phyloP scores from a whole-genome alignment of 441 rosid species.

The Adansonia madagascariensis region DNA sequence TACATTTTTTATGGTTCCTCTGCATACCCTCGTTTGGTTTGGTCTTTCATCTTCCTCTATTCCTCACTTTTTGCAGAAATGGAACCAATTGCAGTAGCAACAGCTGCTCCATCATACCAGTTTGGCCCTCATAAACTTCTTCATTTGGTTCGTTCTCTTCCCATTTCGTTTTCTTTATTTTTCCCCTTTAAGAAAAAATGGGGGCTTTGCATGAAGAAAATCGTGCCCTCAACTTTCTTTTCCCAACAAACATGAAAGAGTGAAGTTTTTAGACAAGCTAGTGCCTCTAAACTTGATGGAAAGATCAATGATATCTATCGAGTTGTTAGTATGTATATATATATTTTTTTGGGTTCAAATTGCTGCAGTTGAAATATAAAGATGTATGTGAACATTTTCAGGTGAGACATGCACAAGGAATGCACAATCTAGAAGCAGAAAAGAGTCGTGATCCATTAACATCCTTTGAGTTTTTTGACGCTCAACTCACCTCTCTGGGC shows the following conservation, averaged over 20 bases:
- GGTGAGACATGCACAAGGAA: slow-evolving; percentile 95
- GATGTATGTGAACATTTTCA: slow-evolving; percentile 23
- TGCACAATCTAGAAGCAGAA: slow-evolving; percentile 64
- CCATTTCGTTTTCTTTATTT: neutral
- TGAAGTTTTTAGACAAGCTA: neutral
- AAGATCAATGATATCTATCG: neutral
- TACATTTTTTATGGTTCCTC: neutral
- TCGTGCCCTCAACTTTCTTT: neutral
- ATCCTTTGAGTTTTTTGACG: slow-evolving; percentile 59
- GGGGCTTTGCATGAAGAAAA: neutral
- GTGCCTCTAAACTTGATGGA: neutral
- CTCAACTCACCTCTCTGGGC: slow-evolving; percentile 69
- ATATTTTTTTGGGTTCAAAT: neutral
- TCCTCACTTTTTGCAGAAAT: slow-evolving; percentile 26
- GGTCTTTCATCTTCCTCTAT: neutral
- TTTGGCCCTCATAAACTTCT: slow-evolving; percentile 31
- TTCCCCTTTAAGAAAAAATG: too few relatives aligned
- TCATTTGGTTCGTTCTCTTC: slow-evolving; percentile 26
- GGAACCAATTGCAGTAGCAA: slow-evolving; percentile 27
- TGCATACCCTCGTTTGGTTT: neutral
- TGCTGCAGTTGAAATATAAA: neutral
- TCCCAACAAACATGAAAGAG: neutral
- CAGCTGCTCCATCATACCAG: slow-evolving; percentile 35
- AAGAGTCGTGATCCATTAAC: slow-evolving; percentile 36
- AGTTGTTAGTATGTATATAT: too few relatives aligned